These are phyloP conservation scores for Erythrobasidium yunnanense DNA, from an alignment of 768 basidiomycete genomes.

Conservation along the genomic window DNA sequence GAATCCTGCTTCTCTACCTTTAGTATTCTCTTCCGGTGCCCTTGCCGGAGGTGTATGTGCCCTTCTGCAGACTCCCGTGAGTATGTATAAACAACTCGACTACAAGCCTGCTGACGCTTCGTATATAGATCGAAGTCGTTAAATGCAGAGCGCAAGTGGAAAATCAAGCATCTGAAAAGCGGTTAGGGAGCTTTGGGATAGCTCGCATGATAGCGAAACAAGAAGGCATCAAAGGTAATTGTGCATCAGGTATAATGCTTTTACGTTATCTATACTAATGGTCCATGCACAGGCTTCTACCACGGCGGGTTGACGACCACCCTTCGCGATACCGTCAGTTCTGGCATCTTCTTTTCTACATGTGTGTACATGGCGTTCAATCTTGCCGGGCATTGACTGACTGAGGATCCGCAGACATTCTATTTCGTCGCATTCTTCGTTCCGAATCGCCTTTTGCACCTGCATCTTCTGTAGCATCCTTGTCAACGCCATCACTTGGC, in stretches of 20 bases:
- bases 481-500: not conserved
- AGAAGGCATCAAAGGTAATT: constrained; percentile 22
- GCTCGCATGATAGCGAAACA: constrained; percentile 13
- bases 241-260: not conserved
- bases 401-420: not conserved
- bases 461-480: not conserved
- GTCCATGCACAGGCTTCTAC: constrained; percentile 10
- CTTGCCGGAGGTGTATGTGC: constrained; percentile 13
- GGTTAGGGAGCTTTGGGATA: constrained; percentile 10
- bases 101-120: not conserved
- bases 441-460: constrained; percentile 1
- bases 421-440: constrained; percentile 20
- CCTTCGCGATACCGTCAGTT: constrained; percentile 17
- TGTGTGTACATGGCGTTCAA: not conserved
- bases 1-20: not conserved
- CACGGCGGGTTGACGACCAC: constrained; percentile 21
- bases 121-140: constrained; percentile 14
- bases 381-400: not conserved
- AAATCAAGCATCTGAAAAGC: constrained; percentile 5
- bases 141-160: constrained; percentile 24
- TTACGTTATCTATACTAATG: not conserved
- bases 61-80: constrained; percentile 13
- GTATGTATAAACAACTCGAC: not conserved
- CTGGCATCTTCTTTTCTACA: constrained; percentile 19
- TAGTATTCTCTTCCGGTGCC: constrained; percentile 19